Evolutionary conservation across 306 rosid species (phyloP).

Genomic region (Parietaria judaica): DNA sequence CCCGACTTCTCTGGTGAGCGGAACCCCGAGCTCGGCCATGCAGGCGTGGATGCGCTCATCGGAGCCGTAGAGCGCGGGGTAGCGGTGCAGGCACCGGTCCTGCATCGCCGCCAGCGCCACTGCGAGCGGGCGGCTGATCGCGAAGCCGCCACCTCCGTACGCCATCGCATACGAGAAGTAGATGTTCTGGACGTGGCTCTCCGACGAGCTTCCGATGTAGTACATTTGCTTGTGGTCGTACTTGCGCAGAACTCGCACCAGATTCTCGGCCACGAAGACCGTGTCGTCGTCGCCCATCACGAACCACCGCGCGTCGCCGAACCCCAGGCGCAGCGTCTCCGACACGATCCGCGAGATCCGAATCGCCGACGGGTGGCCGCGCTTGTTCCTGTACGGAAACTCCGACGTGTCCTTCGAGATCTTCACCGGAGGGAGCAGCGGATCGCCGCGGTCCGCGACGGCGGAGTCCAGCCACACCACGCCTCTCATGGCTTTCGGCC

Average conservation of each 20-base stretch:
- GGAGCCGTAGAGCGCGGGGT: slow-evolving; percentile 86
- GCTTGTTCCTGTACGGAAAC: slow-evolving; percentile 56
- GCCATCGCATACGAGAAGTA: slow-evolving; percentile 95
- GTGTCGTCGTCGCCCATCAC: slow-evolving; percentile 99
- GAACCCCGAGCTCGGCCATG: slow-evolving; percentile 99
- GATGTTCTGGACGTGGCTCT: slow-evolving; percentile 88
- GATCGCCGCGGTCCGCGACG: slow-evolving; percentile 13
- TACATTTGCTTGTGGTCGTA: slow-evolving; percentile 71
- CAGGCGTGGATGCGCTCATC: slow-evolving; percentile 98
- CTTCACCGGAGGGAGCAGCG: slow-evolving; percentile 44
- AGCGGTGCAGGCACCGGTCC: slow-evolving; percentile 74
- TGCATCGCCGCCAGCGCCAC: slow-evolving; percentile 60
- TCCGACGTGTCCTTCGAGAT: slow-evolving; percentile 64
- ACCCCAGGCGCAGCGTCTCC: slow-evolving; percentile 69
- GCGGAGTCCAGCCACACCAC: slow-evolving; percentile 71
- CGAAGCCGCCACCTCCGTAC: slow-evolving; percentile 95
- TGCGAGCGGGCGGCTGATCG: slow-evolving; percentile 74
- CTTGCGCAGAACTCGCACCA: slow-evolving; percentile 50
- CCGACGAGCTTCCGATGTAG: slow-evolving; percentile 83
- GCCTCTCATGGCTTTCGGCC: slow-evolving; percentile 53
- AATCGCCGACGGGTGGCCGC: slow-evolving; percentile 90
- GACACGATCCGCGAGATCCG: slow-evolving; percentile 85
- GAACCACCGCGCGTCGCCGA: slow-evolving; percentile 67
- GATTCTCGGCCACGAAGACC: slow-evolving; percentile 69
- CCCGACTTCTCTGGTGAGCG: slow-evolving; percentile 88